A percentile compares a stretch with the other conserved stretches of the same genome.
phyloP scores from a whole-genome alignment of 2,329 filamentous ascomycete species.

The Colletotrichum somersetense region DNA sequence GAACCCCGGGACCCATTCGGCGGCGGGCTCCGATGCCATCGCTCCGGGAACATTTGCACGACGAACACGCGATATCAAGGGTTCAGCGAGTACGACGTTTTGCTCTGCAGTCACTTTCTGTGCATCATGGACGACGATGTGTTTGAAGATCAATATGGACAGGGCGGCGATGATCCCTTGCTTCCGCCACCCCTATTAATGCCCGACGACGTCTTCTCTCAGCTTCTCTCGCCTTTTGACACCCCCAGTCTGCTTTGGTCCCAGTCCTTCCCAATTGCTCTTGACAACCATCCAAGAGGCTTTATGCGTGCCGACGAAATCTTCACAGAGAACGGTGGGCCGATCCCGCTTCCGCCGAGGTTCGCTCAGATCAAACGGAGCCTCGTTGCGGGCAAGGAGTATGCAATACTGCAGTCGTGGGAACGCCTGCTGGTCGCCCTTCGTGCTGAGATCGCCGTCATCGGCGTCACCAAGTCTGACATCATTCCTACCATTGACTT shows the following conservation, averaged over 20 bases:
- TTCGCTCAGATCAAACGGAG: conserved; percentile 69
- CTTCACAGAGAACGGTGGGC: conserved; percentile 40
- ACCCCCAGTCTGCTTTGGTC: conserved; percentile 42
- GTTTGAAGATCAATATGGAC: conserved; percentile 24
- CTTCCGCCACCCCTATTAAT: conserved; percentile 33
- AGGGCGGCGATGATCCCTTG: conserved; percentile 21
- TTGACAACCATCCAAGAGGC: conserved; percentile 39
- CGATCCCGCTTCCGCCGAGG: conserved; percentile 68
- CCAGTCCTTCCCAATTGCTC: conserved; percentile 39
- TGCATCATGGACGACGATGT: conserved; percentile 28
- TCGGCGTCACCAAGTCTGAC: conserved; percentile 62
- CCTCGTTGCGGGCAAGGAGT: conserved; percentile 67
- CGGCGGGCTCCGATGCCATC: conserved; percentile 29
- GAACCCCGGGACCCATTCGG: conserved; percentile 30
- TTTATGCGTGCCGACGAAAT: conserved; percentile 40
- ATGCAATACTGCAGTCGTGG: conserved; percentile 67
- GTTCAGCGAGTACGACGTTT: conserved; percentile 5
- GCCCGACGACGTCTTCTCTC: conserved; percentile 31
- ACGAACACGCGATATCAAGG: conserved; percentile 17
- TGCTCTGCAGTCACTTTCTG: background rate
- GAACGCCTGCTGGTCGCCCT: conserved; percentile 65
- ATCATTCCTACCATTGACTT: conserved; percentile 70
- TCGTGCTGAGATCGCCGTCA: conserved; percentile 64
- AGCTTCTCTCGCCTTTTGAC: conserved; percentile 39
- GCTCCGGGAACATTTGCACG: conserved; percentile 27